Evolutionary conservation across 2,329 filamentous ascomycete genomes (phyloP), one percentile per base, ranked within the genome.

Genomic region (Trichoderma sp.): DNA sequence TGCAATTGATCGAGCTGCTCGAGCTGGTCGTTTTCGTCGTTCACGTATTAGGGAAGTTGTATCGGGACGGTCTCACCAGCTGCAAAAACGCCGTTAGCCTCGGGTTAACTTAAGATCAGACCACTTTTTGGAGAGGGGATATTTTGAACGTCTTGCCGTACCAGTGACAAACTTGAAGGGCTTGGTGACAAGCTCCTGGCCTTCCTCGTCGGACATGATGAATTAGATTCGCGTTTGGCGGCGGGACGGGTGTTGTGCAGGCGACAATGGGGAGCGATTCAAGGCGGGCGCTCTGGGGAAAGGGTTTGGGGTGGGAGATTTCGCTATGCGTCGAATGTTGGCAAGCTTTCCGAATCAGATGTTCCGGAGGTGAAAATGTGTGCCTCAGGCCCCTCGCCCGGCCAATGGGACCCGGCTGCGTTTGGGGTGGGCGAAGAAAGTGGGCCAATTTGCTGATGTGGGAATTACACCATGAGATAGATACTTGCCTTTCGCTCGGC

Each of bases 161-260:
- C 94, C 95, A 86, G 95, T 98, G 80, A 98, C 96, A 86, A 98
- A 98, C 92, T 99, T 99, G 92, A 99, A 99, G 84, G 96, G 96
- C 91, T 97, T 99, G 85, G 94, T 97, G 76, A 88, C 87, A 83
- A 87, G 87, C 83, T 97, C 92, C 77, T 83, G 78, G 80, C 89
- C 87, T 79, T 93, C 91, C 80, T 92, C 92, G 79, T 96, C 93
- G 82, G 94, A 91, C 95, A 99, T 99, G 77, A 85, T 94, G 88
- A 75, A 73, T 78, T 7, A 43, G 72, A 68, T 69, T 72, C 68
- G 71, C 70, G 11, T 70, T 68, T 70, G 68, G 72, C 70, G 73
- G 77, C 81, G 81, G 77, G 79, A 77, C 79, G 76, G 75, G 75
- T 76, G 29, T 33, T 63, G 7, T 59, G 69, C 66, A 35, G 64